Evolutionary conservation across 352 stramenopile genomes (phyloP).

Genomic region (Nothophytophthora sp.): DNA sequence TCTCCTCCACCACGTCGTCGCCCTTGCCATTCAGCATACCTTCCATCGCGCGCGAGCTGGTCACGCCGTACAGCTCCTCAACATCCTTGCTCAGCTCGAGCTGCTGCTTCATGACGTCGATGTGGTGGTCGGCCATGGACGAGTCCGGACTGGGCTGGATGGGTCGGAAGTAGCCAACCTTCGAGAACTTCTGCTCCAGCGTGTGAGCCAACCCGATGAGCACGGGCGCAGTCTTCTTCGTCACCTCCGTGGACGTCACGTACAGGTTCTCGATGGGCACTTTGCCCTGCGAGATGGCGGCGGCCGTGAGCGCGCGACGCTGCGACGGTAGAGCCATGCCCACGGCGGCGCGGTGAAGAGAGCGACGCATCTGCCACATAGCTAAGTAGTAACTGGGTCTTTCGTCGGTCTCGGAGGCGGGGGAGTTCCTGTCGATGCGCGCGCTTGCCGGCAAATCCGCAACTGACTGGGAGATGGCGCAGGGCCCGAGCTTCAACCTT

Average conservation of each 20-base stretch:
- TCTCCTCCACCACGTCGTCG: slow-evolving; percentile 72
- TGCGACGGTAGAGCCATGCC: slow-evolving; percentile 10
- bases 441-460: not conserved
- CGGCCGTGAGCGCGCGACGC: slow-evolving; percentile 30
- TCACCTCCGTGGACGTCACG: slow-evolving; percentile 68
- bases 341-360: slow-evolving; percentile 19
- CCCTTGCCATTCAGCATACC: slow-evolving; percentile 55
- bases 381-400: not conserved
- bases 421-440: not conserved
- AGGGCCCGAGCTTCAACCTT: not conserved
- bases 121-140: slow-evolving; percentile 53
- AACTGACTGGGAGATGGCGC: not conserved
- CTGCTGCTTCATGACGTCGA: slow-evolving; percentile 66
- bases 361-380: slow-evolving; percentile 26
- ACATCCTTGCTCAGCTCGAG: slow-evolving; percentile 48
- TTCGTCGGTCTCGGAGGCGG: not conserved
- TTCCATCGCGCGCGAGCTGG: slow-evolving; percentile 50
- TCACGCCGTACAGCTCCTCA: slow-evolving; percentile 55
- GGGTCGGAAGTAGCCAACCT: slow-evolving; percentile 79
- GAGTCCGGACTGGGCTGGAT: slow-evolving; percentile 47
- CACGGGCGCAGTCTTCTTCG: slow-evolving; percentile 67
- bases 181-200: slow-evolving; percentile 72
- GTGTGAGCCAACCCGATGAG: slow-evolving; percentile 67
- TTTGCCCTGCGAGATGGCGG: slow-evolving; percentile 36
- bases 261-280: slow-evolving; percentile 65